phyloP scores from a whole-genome alignment of 148 eudicot species.

The Talinum fruticosum region DNA sequence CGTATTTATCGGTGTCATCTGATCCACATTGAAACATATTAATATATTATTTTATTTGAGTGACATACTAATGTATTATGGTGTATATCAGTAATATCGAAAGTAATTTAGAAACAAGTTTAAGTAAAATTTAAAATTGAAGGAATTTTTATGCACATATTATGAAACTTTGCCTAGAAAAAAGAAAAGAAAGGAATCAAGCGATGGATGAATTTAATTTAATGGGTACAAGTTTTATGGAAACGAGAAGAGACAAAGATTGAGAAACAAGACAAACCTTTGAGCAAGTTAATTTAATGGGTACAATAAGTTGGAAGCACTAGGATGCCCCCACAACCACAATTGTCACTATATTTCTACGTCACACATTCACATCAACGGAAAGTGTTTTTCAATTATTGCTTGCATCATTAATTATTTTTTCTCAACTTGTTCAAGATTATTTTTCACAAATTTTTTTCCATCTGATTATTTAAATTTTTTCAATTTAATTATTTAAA shows the following conservation, averaged over 20 bases:
- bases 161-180: neutral
- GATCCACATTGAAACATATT: too few species aligned
- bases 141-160: too few species aligned
- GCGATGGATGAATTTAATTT: neutral
- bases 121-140: too few species aligned
- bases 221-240: neutral
- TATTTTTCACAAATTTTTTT: too few species aligned
- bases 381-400: neutral
- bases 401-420: neutral
- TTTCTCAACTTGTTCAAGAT: neutral
- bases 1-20: too few species aligned
- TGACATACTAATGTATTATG: too few species aligned
- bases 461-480: too few species aligned
- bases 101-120: too few species aligned
- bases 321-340: neutral
- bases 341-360: neutral
- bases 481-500: too few species aligned
- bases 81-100: too few species aligned
- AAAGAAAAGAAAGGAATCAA: neutral
- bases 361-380: neutral
- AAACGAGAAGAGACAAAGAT: neutral
- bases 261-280: neutral
- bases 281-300: too few species aligned
- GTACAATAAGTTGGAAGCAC: neutral
- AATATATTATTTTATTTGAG: too few species aligned